A percentile compares a stretch with the other conserved stretches of the same genome.
Conservation (phyloP, 306 rosid species). For the Morella rubra region DNA sequence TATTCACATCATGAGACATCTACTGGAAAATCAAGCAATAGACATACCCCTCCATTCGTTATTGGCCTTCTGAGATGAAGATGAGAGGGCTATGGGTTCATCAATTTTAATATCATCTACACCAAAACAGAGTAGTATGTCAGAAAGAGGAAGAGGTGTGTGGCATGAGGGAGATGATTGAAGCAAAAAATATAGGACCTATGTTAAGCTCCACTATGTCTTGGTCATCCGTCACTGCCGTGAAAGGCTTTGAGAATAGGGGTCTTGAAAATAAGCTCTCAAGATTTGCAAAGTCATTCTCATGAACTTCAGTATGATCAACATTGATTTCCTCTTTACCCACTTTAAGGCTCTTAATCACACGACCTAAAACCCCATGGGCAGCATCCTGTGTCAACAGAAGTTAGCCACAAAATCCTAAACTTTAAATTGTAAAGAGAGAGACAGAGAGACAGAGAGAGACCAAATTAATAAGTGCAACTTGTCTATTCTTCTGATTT, state of each 20-base stretch:
- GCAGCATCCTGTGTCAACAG: conserved; percentile 44
- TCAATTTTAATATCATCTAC: conserved; percentile 73
- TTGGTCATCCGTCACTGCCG: conserved; percentile 34
- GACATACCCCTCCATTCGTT: conserved; percentile 56
- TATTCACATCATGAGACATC: conserved; percentile 4
- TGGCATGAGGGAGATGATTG: background rate
- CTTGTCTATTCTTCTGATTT: conserved; percentile 56
- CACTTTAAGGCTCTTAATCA: conserved; percentile 44
- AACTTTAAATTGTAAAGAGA: conserved; percentile 11
- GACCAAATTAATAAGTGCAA: conserved; percentile 32
- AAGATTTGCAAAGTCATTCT: conserved; percentile 36
- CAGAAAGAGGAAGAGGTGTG: conserved; percentile 18
- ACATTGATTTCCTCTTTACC: conserved; percentile 35
- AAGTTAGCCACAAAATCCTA: conserved; percentile 28
- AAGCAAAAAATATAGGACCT: conserved; percentile 48
- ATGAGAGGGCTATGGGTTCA: conserved; percentile 41
- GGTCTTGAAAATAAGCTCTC: conserved; percentile 73
- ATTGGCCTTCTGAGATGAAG: conserved; percentile 36
- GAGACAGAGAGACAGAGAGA: conserved; percentile 19
- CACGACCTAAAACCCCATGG: conserved; percentile 42
- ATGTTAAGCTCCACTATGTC: conserved; percentile 49
- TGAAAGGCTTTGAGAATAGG: conserved; percentile 74
- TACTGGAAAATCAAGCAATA: conserved; percentile 24
- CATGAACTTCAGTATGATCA: conserved; percentile 29
- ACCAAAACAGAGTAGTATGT: conserved; percentile 26